Base-by-base conservation (phyloP, 441 rosid species). In the Pelargonium myrrhifolium region DNA sequence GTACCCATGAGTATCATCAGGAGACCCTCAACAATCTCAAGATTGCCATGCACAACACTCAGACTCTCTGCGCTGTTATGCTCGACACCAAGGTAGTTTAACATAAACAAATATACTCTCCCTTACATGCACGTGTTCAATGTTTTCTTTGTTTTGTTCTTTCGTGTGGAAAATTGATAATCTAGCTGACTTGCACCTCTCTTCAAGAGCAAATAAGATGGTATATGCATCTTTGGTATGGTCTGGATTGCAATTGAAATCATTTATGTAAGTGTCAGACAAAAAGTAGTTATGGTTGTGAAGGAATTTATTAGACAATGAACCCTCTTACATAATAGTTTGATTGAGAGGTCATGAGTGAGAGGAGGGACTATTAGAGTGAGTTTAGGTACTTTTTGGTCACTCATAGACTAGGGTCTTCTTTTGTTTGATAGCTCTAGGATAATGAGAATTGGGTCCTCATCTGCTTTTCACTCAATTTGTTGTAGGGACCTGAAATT, bases 1-100 rank as follows among this genome's bases (percentile, higher is more conserved):
- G 98, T 71, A 87, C 98, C 65, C 97, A 92, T 61, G 89, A 78
- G 28, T 93, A 90, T 56, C 98, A 90, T 65, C 92, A 84, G 61
- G 96, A 93, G 78, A 93, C 98, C 62, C 93, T 93, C 64, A 81
- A 90, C 68, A 93, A 93, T 75, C 98, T 93, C 79, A 83, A 71
- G 65, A 62, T 79, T 62, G 96, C 87, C 76, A 90, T 90, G 98
- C 65, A 74, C 65, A 93, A 84, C 66, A 90, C 98, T 71, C 90
- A 89, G 22, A 84, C 85, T 40, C 89, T 87, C 71, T 90, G 97
- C 66, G 97, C 98, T 61, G 96, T 93, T 65, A 93, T 93, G 98
- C 96, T 93, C 67, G 97, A 93, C 43, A 90, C 98, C 67, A 93
- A 93, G 97, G 97, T 87, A 61, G 4, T 60, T 0, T 24, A 0